Evolutionary conservation across 306 rosid species (phyloP), one percentile per base, ranked within the genome.

Genomic region (Urtica urens): DNA sequence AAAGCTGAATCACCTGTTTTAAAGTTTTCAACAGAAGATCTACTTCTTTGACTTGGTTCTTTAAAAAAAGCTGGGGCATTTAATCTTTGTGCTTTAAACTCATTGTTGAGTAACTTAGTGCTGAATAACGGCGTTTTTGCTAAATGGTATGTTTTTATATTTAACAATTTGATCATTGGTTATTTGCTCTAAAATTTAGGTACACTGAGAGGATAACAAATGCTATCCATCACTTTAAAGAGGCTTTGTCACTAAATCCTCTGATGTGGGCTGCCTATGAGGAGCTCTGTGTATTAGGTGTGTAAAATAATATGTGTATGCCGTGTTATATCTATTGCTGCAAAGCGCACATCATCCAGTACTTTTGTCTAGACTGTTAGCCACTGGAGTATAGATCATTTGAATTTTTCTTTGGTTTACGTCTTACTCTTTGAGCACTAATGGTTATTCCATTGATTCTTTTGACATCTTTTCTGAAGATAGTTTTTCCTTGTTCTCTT

Each of bases 241-340:
- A 63, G 51, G 85, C 85, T 55, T 58, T 73, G 46, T 60, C 58
- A 19, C 16, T 64, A 45, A 78, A 78, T 64, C 78, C 85, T 19
- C 46, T 68, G 42, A 63, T 78, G 78, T 76, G 99, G 99, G 75
- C 73, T 55, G 99, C 99, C 23, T 92, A 71, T 38, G 96, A 82
- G 43, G 99, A 85, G 71, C 83, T 92, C 40, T 92, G 99, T 59
- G 51, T 78, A 62, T 71, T 92, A 85, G 99, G 99, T 90, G 37
- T 43, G 86, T 71, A 57, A 59, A 59, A 39, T 20, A 55, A 58
- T 22, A 49, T 27, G 51, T 49, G 49, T 29, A 51, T 52, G n/a
- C n/a, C n/a, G n/a, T n/a, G 38, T 57, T 68, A 65, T 22, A 21
- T 33, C 17, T 37, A 30, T 18, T 51, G 17, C 23, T 34, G 28